These are phyloP conservation scores for Firmiana major DNA, from an alignment of 345 rosid species.

Conservation along the genomic window DNA sequence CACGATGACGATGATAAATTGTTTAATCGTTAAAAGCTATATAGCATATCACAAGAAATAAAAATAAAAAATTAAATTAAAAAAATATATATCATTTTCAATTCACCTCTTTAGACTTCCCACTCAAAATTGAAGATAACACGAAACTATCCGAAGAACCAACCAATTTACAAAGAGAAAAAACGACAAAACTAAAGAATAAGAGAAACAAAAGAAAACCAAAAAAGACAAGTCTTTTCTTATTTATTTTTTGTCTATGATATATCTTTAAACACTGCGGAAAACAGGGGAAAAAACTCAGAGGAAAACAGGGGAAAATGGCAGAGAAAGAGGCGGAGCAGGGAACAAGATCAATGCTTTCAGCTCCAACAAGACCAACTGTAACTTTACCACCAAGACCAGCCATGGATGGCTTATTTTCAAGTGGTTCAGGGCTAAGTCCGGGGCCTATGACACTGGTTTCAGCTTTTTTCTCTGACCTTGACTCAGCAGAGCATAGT, in stretches of 20 bases:
- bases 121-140: conserved; percentile 7
- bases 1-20: too few species aligned
- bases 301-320: conserved; percentile 28
- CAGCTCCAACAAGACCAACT: conserved; percentile 53
- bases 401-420: conserved; percentile 41
- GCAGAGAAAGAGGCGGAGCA: conserved; percentile 20
- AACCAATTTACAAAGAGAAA: background rate
- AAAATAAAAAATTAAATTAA: background rate
- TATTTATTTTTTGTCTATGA: background rate
- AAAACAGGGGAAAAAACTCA: background rate
- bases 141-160: conserved; percentile 16
- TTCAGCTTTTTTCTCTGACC: conserved; percentile 76
- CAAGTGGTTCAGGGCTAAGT: conserved; percentile 50
- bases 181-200: background rate
- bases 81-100: background rate
- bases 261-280: background rate
- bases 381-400: conserved; percentile 70
- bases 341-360: conserved; percentile 20
- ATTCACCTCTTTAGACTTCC: conserved; percentile 1
- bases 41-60: background rate
- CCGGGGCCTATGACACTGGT: conserved; percentile 94
- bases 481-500: conserved; percentile 41
- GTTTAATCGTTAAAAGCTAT: conserved; percentile 4
- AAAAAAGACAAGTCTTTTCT: background rate
- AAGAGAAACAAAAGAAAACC: background rate